Base-by-base conservation (phyloP, 768 basidiomycete species). In the Lentinula sp. region DNA sequence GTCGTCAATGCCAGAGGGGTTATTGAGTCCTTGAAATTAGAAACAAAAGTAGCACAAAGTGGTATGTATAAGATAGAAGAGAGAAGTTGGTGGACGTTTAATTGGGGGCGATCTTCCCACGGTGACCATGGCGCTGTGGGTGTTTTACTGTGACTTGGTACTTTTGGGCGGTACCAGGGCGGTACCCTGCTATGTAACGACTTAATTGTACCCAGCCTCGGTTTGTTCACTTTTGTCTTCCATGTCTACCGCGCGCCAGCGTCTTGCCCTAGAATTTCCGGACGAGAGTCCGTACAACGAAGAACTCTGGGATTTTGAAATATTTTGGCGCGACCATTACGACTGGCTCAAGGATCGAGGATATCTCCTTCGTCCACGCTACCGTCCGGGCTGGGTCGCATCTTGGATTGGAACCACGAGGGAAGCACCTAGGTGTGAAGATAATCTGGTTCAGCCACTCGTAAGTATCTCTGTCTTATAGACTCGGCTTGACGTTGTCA, bases 321-420 rank as follows among this genome's bases (percentile, higher is more conserved):
- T 16, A 4, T 59, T 59, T 20, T 59, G 58, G 58, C 45, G 58
- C 1, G 64, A 67, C 39, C 69, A 68, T 59, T 69, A 72, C 45
- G n/a, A 53, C 1, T 76, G 74, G 73, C 62, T 75, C 4, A 57
- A 67, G n/a, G 64, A 66, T 5, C 63, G 63, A 37, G 72, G 76
- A 16, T 77, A 77, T 60, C 50, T 63, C 7, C 68, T 78, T 3
- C 71, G 72, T 1, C 65, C 71, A 1, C 67, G 77, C 1, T 76
- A 72, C 57, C 52, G 28, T 41, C 75, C 68, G 0, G 68, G 66
- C 4, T 28, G 28, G 28, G 28, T 28, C 1, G 28, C 28, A 28
- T 28, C 28, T 3, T 28, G 28, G 28, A 28, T 28, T 28, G 28
- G 28, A 28, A 28, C 28, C 28, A 28, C 28, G 28, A 28, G 4